phyloP scores from a whole-genome alignment of 352 stramenopile genomes.

The Lagenidium sp. region DNA sequence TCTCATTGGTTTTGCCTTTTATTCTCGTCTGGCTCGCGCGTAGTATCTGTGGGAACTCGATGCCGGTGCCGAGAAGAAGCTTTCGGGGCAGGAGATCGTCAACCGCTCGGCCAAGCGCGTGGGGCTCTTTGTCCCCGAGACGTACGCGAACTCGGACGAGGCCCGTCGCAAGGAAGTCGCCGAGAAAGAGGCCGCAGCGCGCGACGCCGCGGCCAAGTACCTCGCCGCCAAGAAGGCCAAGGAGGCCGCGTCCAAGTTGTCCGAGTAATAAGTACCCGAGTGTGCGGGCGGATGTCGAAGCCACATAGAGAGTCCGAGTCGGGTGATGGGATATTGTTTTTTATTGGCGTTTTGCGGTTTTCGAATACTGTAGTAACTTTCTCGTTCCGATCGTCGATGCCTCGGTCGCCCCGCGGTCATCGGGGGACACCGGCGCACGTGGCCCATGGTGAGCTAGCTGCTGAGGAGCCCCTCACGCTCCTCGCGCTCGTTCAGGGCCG shows the following conservation, averaged over 20 bases:
- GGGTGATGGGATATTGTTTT: no score
- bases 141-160: conserved; percentile 55
- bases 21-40: background rate
- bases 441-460: no score
- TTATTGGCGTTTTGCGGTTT: no score
- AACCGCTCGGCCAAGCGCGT: conserved; percentile 67
- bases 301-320: background rate
- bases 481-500: conserved; percentile 37
- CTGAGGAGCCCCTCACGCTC: no score
- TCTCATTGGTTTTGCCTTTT: background rate
- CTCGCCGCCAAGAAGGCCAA: conserved; percentile 40
- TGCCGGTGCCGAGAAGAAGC: conserved; percentile 53
- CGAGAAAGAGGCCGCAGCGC: conserved; percentile 18
- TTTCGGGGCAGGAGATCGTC: conserved; percentile 63
- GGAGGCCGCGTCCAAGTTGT: conserved; percentile 13
- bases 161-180: conserved; percentile 10
- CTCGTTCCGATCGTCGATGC: no score
- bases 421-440: no score
- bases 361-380: no score
- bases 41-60: conserved; percentile 72
- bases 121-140: conserved; percentile 66
- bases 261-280: conserved; percentile 1
- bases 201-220: conserved; percentile 40
- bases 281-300: background rate
- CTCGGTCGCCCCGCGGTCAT: no score